Percentiles rank a stretch among this genome's conserved stretches.
Evolutionary conservation across 2,329 filamentous ascomycete species (phyloP).

Genomic region (Sphaerulina populicola): DNA sequence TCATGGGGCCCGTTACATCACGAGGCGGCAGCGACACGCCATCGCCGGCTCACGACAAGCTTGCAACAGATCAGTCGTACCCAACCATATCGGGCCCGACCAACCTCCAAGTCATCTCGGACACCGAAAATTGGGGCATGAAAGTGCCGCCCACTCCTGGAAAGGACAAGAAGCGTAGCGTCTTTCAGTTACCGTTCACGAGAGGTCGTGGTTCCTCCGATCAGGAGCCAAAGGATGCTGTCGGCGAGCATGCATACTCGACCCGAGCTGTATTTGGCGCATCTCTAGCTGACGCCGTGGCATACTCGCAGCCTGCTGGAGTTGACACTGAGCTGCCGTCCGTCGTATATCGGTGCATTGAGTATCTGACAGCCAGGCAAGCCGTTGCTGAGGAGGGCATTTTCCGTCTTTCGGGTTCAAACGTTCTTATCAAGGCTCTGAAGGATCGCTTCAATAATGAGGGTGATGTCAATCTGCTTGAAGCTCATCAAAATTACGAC

Average conservation of each 20-base stretch:
- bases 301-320: slow-evolving; percentile 65
- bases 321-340: slow-evolving; percentile 71
- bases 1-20: slow-evolving; percentile 36
- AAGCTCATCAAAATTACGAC: slow-evolving; percentile 77
- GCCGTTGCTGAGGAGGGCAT: slow-evolving; percentile 86
- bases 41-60: slow-evolving; percentile 31
- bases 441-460: slow-evolving; percentile 90
- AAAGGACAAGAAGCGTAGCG: slow-evolving; percentile 71
- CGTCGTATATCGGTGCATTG: slow-evolving; percentile 89
- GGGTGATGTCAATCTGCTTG: slow-evolving; percentile 76
- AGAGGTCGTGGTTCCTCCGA: slow-evolving; percentile 63
- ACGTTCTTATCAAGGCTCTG: slow-evolving; percentile 81
- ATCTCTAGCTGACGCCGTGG: slow-evolving; percentile 75
- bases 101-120: slow-evolving; percentile 75
- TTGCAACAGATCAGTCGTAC: slow-evolving; percentile 32
- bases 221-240: slow-evolving; percentile 37
- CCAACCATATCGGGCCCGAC: slow-evolving; percentile 69
- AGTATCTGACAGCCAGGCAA: slow-evolving; percentile 77
- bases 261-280: slow-evolving; percentile 65
- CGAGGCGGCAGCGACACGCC: slow-evolving; percentile 21
- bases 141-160: slow-evolving; percentile 47
- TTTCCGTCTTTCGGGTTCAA: slow-evolving; percentile 94
- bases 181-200: slow-evolving; percentile 49
- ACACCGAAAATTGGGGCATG: slow-evolving; percentile 78
- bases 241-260: slow-evolving; percentile 21